Evolutionary conservation across 805 yeast genomes (phyloP).

Genomic region (Blastobotrys terrestris): DNA sequence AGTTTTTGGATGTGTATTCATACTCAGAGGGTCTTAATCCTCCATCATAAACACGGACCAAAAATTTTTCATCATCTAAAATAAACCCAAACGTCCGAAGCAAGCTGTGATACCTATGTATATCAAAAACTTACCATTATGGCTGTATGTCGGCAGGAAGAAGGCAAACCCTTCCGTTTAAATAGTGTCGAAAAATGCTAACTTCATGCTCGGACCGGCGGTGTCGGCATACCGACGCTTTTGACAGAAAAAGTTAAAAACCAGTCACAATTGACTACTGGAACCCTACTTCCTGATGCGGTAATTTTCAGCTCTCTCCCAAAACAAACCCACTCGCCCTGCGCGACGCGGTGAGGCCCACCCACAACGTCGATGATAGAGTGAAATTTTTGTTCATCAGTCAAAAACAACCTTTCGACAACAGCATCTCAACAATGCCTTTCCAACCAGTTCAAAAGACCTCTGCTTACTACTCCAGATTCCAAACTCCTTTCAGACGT

Average conservation of each 20-base stretch:
- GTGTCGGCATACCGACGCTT: not conserved
- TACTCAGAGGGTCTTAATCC: conserved; percentile 32
- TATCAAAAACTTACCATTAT: not conserved
- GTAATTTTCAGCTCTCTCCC: not conserved
- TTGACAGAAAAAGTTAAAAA: too few relatives aligned
- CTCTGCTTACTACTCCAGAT: conserved; percentile 97
- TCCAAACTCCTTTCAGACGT: conserved; percentile 99
- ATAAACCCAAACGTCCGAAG: too few relatives aligned
- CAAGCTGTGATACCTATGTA: too few relatives aligned
- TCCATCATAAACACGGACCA: conserved; percentile 37
- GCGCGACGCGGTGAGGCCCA: not conserved
- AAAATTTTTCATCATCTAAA: conserved; percentile 22
- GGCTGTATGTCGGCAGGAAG: not conserved
- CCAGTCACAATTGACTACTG: not conserved
- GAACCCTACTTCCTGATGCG: not conserved
- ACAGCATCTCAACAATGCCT: conserved; percentile 48
- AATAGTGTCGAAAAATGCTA: too few relatives aligned
- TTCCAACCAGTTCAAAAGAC: conserved; percentile 68
- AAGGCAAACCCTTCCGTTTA: not conserved
- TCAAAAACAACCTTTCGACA: conserved; percentile 3
- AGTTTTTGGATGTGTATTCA: conserved; percentile 31
- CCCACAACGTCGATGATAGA: too few relatives aligned
- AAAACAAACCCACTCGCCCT: not conserved
- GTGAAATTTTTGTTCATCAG: not conserved
- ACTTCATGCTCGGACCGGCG: not conserved